These are phyloP conservation scores for Smallanthus sonchifolius DNA, from an alignment of 129 eudicot species.

Conservation along the genomic window DNA sequence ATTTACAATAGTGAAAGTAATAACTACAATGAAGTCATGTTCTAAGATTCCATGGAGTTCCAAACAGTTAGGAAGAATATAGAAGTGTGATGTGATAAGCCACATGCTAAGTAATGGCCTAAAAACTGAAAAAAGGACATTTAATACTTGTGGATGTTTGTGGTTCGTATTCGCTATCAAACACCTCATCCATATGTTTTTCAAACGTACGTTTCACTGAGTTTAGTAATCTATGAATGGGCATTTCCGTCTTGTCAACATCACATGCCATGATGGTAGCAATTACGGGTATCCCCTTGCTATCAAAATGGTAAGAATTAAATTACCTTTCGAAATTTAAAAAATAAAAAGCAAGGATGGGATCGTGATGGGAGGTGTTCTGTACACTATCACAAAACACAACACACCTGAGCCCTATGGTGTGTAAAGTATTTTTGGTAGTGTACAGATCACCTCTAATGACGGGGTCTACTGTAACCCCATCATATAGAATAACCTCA, in stretches of 20 bases:
- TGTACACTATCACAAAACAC: not conserved
- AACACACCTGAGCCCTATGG: not conserved
- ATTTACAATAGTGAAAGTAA: not conserved
- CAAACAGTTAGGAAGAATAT: slow-evolving; percentile 32
- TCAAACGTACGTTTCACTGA: slow-evolving; percentile 28
- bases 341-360: not conserved
- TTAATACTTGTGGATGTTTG: not conserved
- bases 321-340: not conserved
- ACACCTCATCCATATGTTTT: slow-evolving; percentile 25
- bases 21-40: not conserved
- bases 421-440: not conserved
- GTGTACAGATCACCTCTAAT: not conserved
- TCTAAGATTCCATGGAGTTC: slow-evolving; percentile 15
- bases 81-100: slow-evolving; percentile 22
- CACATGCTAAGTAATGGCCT: slow-evolving; percentile 34
- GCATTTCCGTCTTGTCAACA: slow-evolving; percentile 26
- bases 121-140: slow-evolving; percentile 20
- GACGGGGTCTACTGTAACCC: not conserved
- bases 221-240: slow-evolving; percentile 41
- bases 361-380: not conserved
- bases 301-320: slow-evolving; percentile 2
- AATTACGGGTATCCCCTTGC: not conserved
- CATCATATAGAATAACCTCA: not conserved
- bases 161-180: slow-evolving; percentile 25
- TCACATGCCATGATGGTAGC: slow-evolving; percentile 44